Evolutionary conservation across 2,329 filamentous ascomycete species (phyloP), one percentile per base, ranked within the genome.

Genomic region (Exophiala mesophila): DNA sequence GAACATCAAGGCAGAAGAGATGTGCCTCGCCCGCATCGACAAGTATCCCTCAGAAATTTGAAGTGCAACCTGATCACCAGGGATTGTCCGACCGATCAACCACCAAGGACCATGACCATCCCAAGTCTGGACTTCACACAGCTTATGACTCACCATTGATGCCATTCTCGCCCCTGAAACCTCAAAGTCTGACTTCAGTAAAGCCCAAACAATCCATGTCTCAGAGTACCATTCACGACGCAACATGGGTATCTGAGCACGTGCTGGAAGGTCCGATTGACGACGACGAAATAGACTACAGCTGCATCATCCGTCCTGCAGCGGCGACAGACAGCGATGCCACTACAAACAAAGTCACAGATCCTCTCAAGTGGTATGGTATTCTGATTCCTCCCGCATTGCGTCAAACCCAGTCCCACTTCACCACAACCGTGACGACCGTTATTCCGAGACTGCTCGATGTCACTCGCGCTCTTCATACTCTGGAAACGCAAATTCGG

Each of bases 361-460:
- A 74, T 45, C 70, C 71, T 5, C 52, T 73, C 17, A 59, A 61
- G 16, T 72, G 70, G 70, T 74, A 70, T 51, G 71, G 70, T 4
- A 67, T 73, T 29, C 57, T 74, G 9, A 63, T 69, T 13, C 66
- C 71, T 3, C 59, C 60, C 7, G 60, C 66, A 17, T 59, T 74
- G 24, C 67, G 67, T 41, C 60, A 47, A 26, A 65, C 69, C 3
- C 70, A 73, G 52, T 57, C 50, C 35, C 63, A 61, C 10, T 74
- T 74, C 46, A 59, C 54, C 5, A 50, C 55, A n/a, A 66, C 59
- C 10, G 52, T 70, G n/a, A 58, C 63, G 18, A 55, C 55, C 6
- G 48, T 55, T 2, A 52, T 70, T 17, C 59, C 67, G 2, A 53
- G 61, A 17, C 49, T 72, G 41, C 59, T 65, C 10, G 62, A 56